Conservation (phyloP, 2,329 filamentous ascomycete species). For the Penicillium sp. region DNA sequence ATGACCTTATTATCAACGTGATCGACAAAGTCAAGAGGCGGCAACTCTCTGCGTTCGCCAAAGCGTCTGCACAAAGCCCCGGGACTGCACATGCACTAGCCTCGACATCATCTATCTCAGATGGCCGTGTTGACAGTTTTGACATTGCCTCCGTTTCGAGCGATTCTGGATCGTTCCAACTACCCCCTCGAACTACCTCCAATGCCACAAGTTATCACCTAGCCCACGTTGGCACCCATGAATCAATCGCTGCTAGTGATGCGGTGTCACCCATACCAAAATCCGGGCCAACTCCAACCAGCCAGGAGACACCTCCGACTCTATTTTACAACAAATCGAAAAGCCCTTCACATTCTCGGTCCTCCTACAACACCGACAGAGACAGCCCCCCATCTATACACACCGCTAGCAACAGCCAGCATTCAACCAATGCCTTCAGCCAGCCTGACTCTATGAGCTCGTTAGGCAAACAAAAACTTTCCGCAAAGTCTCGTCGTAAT, state of each 20-base stretch:
- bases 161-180: slow-evolving; percentile 54
- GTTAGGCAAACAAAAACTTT: slow-evolving; percentile 45
- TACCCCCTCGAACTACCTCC: slow-evolving; percentile 44
- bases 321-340: slow-evolving; percentile 34
- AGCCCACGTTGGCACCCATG: slow-evolving; percentile 36
- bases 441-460: slow-evolving; percentile 37
- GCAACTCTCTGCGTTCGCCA: slow-evolving; percentile 52
- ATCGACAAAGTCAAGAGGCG: slow-evolving; percentile 76
- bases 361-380: slow-evolving; percentile 42
- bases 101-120: slow-evolving; percentile 58
- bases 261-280: slow-evolving; percentile 39
- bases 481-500: slow-evolving; percentile 55
- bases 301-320: slow-evolving; percentile 14
- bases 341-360: slow-evolving; percentile 43
- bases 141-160: slow-evolving; percentile 60
- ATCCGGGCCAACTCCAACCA: slow-evolving; percentile 18
- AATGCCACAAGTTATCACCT: slow-evolving; percentile 35
- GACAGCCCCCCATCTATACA: slow-evolving; percentile 40
- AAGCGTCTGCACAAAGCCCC: slow-evolving; percentile 35
- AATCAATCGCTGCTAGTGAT: slow-evolving; percentile 41
- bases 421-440: slow-evolving; percentile 36
- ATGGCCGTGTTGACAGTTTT: slow-evolving; percentile 52
- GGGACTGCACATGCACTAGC: slow-evolving; percentile 55
- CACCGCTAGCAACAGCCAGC: slow-evolving; percentile 36
- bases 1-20: slow-evolving; percentile 69